Evolutionary conservation across 495 filamentous ascomycete species (phyloP).

Genomic region (Penicillium flavigenum): DNA sequence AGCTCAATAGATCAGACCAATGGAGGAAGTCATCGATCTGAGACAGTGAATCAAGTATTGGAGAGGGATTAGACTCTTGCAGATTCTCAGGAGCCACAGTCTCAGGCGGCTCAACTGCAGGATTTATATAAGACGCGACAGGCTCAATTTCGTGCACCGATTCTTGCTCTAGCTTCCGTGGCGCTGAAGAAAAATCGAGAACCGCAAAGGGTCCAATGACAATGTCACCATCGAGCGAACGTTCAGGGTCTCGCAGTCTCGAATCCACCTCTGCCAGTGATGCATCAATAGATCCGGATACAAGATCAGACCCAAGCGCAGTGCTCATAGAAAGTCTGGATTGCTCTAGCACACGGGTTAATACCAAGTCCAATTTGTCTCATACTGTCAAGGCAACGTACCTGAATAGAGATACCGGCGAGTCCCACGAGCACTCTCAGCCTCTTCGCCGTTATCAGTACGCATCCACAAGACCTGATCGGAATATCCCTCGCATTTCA

Average conservation of each 20-base stretch:
- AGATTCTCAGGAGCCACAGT: slow-evolving; percentile 12
- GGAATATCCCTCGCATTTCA: slow-evolving; percentile 36
- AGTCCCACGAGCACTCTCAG: slow-evolving; percentile 23
- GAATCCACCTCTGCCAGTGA: slow-evolving; percentile 35
- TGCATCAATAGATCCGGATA: slow-evolving; percentile 34
- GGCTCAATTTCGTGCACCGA: neutral
- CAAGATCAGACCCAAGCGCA: slow-evolving; percentile 23
- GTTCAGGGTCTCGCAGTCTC: slow-evolving; percentile 26
- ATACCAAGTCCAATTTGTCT: neutral
- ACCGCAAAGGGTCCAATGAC: slow-evolving; percentile 37
- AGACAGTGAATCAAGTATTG: slow-evolving; percentile 29
- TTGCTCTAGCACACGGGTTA: slow-evolving; percentile 25
- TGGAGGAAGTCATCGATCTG: slow-evolving; percentile 38
- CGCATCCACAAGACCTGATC: slow-evolving; percentile 36
- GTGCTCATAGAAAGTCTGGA: slow-evolving; percentile 36
- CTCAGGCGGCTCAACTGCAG: neutral
- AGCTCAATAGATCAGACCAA: slow-evolving; percentile 36
- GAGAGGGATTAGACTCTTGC: slow-evolving; percentile 15
- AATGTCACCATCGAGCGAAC: slow-evolving; percentile 23
- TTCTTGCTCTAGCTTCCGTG: neutral
- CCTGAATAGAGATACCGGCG: slow-evolving; percentile 39
- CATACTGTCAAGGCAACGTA: slow-evolving; percentile 2
- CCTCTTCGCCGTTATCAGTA: slow-evolving; percentile 9
- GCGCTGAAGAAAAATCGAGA: slow-evolving; percentile 23
- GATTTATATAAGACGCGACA: neutral